A percentile compares a stretch with the other conserved stretches of the same genome.
These are phyloP conservation scores for Quercus glauca DNA, from an alignment of 306 rosid species.

Conservation along the genomic window DNA sequence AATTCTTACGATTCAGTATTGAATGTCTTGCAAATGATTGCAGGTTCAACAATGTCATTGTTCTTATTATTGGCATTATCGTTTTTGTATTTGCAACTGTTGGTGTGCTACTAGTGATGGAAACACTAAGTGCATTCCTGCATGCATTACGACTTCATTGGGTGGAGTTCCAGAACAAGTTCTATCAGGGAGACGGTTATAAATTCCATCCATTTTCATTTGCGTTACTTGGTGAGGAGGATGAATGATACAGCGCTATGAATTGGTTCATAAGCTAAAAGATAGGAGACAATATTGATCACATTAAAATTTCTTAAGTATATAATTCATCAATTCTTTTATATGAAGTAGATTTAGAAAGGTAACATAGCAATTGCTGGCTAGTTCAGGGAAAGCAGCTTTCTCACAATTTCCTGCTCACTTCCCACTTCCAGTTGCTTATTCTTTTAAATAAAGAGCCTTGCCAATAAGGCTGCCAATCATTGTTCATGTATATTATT, in stretches of 20 bases:
- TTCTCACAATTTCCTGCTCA: background rate
- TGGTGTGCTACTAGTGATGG: slow-evolving; percentile 87
- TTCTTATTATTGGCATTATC: slow-evolving; percentile 69
- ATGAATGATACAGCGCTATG: slow-evolving; percentile 40
- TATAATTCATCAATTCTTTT: background rate
- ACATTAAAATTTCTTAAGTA: background rate
- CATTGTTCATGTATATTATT: background rate
- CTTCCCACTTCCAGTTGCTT: background rate
- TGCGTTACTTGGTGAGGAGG: slow-evolving; percentile 46
- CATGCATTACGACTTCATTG: slow-evolving; percentile 96
- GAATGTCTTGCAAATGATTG: background rate
- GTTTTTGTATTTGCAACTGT: slow-evolving; percentile 84
- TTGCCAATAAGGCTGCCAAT: background rate
- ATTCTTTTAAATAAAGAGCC: background rate
- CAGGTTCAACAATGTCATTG: slow-evolving; percentile 65
- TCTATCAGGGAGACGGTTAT: slow-evolving; percentile 87
- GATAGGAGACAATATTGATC: background rate
- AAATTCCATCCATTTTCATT: slow-evolving; percentile 79
- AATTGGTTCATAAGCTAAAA: background rate
- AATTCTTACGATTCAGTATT: background rate
- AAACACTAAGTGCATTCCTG: slow-evolving; percentile 92
- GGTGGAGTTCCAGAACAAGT: slow-evolving; percentile 97
- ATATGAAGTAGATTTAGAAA: background rate
- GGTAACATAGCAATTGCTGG: background rate
- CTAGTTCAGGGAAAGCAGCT: background rate